Evolutionary conservation across 257 asterid species (phyloP), one percentile per base, ranked within the genome.

Genomic region (Solanum tacnaense): DNA sequence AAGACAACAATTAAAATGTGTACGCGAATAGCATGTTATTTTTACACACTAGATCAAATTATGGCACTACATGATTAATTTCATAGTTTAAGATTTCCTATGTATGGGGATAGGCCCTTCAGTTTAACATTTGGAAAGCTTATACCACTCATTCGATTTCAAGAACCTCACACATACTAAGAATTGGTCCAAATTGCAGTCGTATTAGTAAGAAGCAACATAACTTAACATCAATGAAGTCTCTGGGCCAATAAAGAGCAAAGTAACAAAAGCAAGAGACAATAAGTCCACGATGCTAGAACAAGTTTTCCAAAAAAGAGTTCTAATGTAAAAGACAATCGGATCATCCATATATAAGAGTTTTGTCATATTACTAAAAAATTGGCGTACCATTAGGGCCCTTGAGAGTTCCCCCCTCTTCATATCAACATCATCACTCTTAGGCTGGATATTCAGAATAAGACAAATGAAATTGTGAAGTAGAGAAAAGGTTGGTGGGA

Each of bases 311-410:
- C 67, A 58, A 4, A 86, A 31, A 76, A 11, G 56, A 49, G 16
- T 2, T 38, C 52, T 41, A 27, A 85, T 38, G 67, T 6, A 13
- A 86, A 71, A 86, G 38, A 70, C 67, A 86, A 58, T 46, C 12
- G 18, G 34, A 73, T 73, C 13, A 8, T 35, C 82, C 82, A 73
- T 35, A 35, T 34, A 35, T 34, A 73, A 35, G 49, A 35, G 29
- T 20, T 73, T 9, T 35, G 38, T 35, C 82, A 73, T 20, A 34
- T 35, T 73, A 35, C 49, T 21, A 76, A 84, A 87, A 81, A 29
- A 89, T 84, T 85, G 38, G 71, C 97, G 89, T 91, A 97, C 99
- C 99, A 93, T 93, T 89, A 97, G 92, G 86, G 98, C 98, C 92
- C 90, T 91, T 84, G 99, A 94, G 79, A 96, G 97, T 89, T 94